These are phyloP conservation scores for Trypanosoma congolense DNA, from an alignment of 208 protist species.

Conservation along the genomic window DNA sequence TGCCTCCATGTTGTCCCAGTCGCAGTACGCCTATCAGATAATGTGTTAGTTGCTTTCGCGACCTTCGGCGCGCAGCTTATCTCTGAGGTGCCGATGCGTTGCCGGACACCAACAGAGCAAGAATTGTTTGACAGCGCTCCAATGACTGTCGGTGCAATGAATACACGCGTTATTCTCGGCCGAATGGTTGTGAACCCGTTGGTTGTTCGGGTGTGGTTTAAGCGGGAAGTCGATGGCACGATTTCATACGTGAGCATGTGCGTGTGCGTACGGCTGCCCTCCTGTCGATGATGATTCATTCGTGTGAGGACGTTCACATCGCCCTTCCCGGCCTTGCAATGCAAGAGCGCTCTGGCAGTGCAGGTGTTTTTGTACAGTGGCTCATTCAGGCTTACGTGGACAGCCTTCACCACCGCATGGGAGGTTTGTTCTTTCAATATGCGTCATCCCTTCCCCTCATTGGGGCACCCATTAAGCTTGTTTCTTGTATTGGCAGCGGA, in stretches of 20 bases:
- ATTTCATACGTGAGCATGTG: conserved; percentile 81
- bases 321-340: conserved; percentile 64
- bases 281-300: conserved; percentile 77
- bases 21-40: conserved; percentile 77
- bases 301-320: conserved; percentile 76
- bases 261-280: conserved; percentile 61
- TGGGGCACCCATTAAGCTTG: conserved; percentile 75
- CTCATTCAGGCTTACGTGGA: conserved; percentile 69
- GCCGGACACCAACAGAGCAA: conserved; percentile 25
- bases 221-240: conserved; percentile 57
- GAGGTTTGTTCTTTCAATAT: conserved; percentile 80
- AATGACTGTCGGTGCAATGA: conserved; percentile 49
- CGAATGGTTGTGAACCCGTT: conserved; percentile 87
- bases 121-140: conserved; percentile 50
- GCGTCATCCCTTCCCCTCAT: conserved; percentile 83
- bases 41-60: conserved; percentile 51
- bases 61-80: conserved; percentile 30
- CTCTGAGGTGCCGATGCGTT: conserved; percentile 7
- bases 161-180: conserved; percentile 65
- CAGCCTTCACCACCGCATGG: conserved; percentile 52
- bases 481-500: conserved; percentile 68
- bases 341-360: conserved; percentile 44
- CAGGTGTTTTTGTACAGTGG: conserved; percentile 68
- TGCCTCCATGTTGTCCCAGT: conserved; percentile 71
- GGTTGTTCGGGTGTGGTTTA: conserved; percentile 75